Conservation (phyloP, 1,139 yeast species). For the Sugiyamaella novakii region DNA sequence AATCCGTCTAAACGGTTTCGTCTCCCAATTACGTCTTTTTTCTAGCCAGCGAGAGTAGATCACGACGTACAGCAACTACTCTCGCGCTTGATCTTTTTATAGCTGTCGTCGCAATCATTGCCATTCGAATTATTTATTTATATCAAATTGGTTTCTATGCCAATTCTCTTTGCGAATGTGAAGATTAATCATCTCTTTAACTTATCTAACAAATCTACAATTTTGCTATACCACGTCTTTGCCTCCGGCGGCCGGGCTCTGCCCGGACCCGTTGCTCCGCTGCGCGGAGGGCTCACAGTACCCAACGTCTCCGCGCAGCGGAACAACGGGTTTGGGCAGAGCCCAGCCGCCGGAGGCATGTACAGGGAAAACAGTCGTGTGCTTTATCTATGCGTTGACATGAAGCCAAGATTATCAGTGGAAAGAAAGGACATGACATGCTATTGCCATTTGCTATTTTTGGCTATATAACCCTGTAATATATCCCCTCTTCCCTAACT, state of each 20-base stretch:
- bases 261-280: conserved; percentile 1
- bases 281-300: too few species aligned
- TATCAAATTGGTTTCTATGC: conserved; percentile 5
- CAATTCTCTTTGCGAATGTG: conserved; percentile 6
- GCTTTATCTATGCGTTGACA: too few species aligned
- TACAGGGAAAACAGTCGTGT: too few species aligned
- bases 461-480: too few species aligned
- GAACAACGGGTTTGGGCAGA: background rate
- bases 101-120: conserved; percentile 17
- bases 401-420: too few species aligned
- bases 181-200: too few species aligned
- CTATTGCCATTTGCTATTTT: too few species aligned
- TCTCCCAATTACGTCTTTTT: too few species aligned
- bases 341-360: background rate
- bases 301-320: too few species aligned
- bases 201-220: background rate
- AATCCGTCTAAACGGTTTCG: too few species aligned
- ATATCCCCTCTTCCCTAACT: too few species aligned
- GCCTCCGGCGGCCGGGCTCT: conserved; percentile 4
- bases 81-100: conserved; percentile 25
- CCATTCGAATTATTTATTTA: conserved; percentile 10
- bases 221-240: background rate
- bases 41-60: conserved; percentile 31
- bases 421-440: too few species aligned
- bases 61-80: conserved; percentile 29